Percentiles rank a stretch among this genome's conserved stretches.
Evolutionary conservation across 495 filamentous ascomycete genomes (phyloP).

Genomic region (Aspergillus haitiensis): DNA sequence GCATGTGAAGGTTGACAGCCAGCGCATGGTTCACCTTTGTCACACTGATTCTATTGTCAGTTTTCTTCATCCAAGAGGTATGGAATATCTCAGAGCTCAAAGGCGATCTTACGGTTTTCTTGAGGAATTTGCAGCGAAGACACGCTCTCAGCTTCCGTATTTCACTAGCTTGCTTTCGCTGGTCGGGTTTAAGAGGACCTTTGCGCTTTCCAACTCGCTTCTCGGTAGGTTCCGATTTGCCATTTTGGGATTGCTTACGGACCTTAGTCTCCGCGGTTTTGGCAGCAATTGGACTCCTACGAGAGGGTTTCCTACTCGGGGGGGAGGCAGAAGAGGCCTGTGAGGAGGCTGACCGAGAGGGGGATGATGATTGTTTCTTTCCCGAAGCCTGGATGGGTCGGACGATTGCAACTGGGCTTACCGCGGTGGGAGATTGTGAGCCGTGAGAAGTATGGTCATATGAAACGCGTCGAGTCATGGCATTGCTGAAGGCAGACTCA

Average conservation of each 20-base stretch:
- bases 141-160: slow-evolving; percentile 90
- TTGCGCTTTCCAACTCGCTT: slow-evolving; percentile 86
- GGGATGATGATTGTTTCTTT: slow-evolving; percentile 61
- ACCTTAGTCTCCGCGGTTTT: slow-evolving; percentile 81
- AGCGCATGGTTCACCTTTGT: slow-evolving; percentile 89
- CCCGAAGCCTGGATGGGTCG: slow-evolving; percentile 63
- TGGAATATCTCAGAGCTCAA: background rate
- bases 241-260: slow-evolving; percentile 66
- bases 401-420: slow-evolving; percentile 69
- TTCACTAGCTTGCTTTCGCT: slow-evolving; percentile 90
- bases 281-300: slow-evolving; percentile 73
- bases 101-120: slow-evolving; percentile 69
- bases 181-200: slow-evolving; percentile 86
- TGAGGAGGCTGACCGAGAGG: slow-evolving; percentile 58
- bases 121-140: slow-evolving; percentile 94
- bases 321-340: slow-evolving; percentile 63
- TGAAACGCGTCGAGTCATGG: slow-evolving; percentile 34
- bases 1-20: slow-evolving; percentile 92
- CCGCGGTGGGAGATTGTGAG: slow-evolving; percentile 52
- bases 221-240: slow-evolving; percentile 77
- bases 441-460: slow-evolving; percentile 43
- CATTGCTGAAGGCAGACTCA: slow-evolving; percentile 60
- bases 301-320: slow-evolving; percentile 63
- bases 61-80: background rate
- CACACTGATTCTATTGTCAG: slow-evolving; percentile 53